Conservation (phyloP, 1,284 basidiomycete genomes). For the Irpex lacteus region DNA sequence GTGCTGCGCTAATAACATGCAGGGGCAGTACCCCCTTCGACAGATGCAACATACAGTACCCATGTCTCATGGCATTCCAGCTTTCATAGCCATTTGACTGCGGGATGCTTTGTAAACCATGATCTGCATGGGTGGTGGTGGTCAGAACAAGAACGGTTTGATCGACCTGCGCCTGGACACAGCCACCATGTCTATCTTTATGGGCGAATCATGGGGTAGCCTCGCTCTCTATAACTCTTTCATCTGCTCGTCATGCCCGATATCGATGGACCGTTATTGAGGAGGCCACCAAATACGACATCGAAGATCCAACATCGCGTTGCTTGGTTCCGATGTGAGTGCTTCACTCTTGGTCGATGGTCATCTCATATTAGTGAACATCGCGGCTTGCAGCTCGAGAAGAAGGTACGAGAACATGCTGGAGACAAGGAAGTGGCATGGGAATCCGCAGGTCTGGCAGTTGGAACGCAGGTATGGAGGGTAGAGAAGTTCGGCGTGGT, state of each 20-base stretch:
- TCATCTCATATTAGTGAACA: neutral
- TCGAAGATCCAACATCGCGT: conserved; percentile 62
- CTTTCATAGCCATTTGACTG: neutral
- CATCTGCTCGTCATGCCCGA: conserved; percentile 1
- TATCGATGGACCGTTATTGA: conserved; percentile 5
- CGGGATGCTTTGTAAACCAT: neutral
- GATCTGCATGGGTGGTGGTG: neutral
- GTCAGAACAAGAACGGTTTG: neutral
- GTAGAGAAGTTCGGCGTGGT: conserved; percentile 57
- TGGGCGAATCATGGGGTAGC: neutral
- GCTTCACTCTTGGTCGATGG: neutral
- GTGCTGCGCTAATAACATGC: neutral
- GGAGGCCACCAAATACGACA: conserved; percentile 45
- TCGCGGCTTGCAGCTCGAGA: conserved; percentile 43
- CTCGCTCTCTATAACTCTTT: neutral
- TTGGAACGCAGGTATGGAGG: conserved; percentile 54
- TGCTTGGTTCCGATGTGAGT: conserved; percentile 59
- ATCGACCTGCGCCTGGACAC: neutral
- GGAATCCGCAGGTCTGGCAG: conserved; percentile 40
- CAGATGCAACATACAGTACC: neutral
- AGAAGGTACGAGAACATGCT: conserved; percentile 50
- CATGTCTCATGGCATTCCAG: neutral
- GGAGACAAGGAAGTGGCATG: conserved; percentile 54
- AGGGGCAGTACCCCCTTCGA: neutral
- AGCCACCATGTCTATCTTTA: neutral